Evolutionary conservation across 1,284 basidiomycete species (phyloP).

Genomic region (Cystobasidium pallidum): DNA sequence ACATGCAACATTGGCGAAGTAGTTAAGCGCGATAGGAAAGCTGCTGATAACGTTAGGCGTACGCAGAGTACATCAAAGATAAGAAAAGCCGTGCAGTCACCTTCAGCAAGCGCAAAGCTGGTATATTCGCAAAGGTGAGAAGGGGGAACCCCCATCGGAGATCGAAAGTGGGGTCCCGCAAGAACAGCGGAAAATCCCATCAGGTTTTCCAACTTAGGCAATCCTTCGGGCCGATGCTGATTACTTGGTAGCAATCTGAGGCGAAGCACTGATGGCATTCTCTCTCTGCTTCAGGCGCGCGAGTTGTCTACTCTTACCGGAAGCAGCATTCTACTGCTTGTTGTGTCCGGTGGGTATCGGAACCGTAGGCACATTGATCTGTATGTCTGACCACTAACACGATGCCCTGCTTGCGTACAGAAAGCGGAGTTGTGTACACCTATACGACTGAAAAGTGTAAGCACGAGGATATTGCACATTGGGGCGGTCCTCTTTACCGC

Average conservation of each 20-base stretch:
- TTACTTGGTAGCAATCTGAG: too few relatives aligned
- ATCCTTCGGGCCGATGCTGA: neutral
- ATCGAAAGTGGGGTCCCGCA: neutral
- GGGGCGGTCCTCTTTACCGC: too few relatives aligned
- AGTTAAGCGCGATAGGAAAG: too few relatives aligned
- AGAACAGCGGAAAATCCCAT: neutral
- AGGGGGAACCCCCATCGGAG: neutral
- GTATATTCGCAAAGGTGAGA: constrained; percentile 42
- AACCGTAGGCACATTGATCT: neutral
- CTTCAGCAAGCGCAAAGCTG: constrained; percentile 41
- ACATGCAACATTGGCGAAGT: too few relatives aligned
- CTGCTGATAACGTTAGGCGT: neutral
- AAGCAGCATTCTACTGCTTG: constrained; percentile 24
- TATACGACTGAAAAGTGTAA: constrained; percentile 41
- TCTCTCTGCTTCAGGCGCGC: constrained; percentile 41
- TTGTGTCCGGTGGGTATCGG: constrained; percentile 20
- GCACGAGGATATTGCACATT: neutral
- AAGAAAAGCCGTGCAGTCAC: constrained; percentile 34
- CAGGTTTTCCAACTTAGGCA: constrained; percentile 17
- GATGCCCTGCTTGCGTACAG: neutral
- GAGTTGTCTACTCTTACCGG: constrained; percentile 36
- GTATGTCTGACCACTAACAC: neutral
- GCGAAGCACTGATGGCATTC: too few relatives aligned
- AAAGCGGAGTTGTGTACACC: constrained; percentile 38
- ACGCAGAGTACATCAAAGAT: constrained; percentile 38